These are phyloP conservation scores for Trifolium pratense DNA, from an alignment of 306 rosid genomes.

Conservation along the genomic window DNA sequence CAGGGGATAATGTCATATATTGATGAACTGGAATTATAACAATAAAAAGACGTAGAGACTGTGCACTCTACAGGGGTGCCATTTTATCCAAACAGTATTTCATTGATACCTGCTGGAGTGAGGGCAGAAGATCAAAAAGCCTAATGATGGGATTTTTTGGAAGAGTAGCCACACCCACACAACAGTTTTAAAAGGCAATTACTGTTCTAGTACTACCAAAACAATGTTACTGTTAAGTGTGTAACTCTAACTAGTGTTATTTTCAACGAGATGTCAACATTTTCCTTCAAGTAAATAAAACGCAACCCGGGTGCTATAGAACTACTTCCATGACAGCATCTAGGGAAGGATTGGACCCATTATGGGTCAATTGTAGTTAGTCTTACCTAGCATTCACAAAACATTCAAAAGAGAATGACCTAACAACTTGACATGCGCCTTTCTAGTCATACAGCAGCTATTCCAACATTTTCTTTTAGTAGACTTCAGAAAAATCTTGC, in stretches of 20 bases:
- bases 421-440: background rate
- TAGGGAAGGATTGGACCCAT: background rate
- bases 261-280: slow-evolving; percentile 8
- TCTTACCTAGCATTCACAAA: background rate
- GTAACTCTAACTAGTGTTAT: slow-evolving; percentile 17
- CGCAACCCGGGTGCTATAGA: background rate
- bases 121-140: slow-evolving; percentile 4
- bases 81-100: slow-evolving; percentile 18
- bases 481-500: background rate
- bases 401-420: background rate
- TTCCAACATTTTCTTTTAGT: background rate
- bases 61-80: background rate
- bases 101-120: background rate
- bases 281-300: background rate
- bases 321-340: slow-evolving; percentile 2
- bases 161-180: slow-evolving; percentile 10
- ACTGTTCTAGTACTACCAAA: background rate
- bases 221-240: slow-evolving; percentile 1
- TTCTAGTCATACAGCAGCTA: slow-evolving; percentile 1
- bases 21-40: background rate
- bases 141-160: background rate
- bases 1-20: background rate
- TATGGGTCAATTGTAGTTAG: background rate
- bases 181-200: slow-evolving; percentile 13
- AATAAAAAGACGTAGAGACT: slow-evolving; percentile 2